Evolutionary conservation across 2,329 filamentous ascomycete species (phyloP).

Genomic region (Xylaria hypoxylon): DNA sequence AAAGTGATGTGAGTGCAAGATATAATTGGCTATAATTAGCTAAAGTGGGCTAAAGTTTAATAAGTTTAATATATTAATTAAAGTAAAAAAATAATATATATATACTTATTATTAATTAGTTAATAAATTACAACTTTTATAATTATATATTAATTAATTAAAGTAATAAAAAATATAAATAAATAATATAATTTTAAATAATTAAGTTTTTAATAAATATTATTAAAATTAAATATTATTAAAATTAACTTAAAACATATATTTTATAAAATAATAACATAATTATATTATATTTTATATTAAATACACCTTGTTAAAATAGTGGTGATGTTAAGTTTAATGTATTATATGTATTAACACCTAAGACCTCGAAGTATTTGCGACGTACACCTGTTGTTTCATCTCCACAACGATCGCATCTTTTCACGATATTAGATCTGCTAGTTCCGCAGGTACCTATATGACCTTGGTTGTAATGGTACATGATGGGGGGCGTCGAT

Average conservation of each 20-base stretch:
- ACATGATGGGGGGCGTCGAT: conserved; percentile 17
- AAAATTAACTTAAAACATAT: too few species aligned
- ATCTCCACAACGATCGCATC: conserved; percentile 45
- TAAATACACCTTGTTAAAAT: conserved; percentile 10
- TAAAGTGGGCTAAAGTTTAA: background rate
- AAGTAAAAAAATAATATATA: too few species aligned
- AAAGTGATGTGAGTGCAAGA: conserved; percentile 6
- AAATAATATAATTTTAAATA: too few species aligned
- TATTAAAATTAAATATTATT: too few species aligned
- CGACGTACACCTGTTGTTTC: conserved; percentile 36
- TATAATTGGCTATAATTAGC: conserved; percentile 6
- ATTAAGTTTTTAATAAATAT: too few species aligned
- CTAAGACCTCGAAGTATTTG: conserved; percentile 39
- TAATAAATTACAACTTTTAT: too few species aligned
- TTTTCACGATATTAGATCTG: conserved; percentile 44
- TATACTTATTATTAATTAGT: too few species aligned
- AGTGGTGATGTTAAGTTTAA: conserved; percentile 40
- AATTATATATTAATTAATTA: too few species aligned
- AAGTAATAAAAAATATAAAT: too few species aligned
- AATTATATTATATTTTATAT: too few species aligned
- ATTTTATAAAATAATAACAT: too few species aligned
- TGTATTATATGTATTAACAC: conserved; percentile 20
- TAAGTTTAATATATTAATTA: conserved; percentile 18
- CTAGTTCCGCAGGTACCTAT: conserved; percentile 48
- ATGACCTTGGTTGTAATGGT: conserved; percentile 33